Evolutionary conservation across 768 basidiomycete species (phyloP).

Genomic region (Scleroderma citrinum): DNA sequence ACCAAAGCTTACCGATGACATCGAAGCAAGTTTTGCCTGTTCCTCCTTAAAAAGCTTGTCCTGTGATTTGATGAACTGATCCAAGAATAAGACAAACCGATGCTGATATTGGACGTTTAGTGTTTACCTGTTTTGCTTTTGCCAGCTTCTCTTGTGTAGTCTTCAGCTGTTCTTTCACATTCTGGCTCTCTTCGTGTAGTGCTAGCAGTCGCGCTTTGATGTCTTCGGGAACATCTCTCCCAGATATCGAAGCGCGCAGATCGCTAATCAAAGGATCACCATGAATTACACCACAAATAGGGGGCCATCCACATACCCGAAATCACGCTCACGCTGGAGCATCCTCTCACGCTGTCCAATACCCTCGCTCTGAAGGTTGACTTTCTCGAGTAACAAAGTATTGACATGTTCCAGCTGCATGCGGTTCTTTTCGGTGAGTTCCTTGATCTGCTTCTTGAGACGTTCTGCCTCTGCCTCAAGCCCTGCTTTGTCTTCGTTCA

Average conservation of each 20-base stretch:
- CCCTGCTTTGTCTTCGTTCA: conserved; percentile 78
- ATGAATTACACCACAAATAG: conserved; percentile 1
- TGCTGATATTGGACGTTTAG: neutral
- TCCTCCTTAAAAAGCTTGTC: conserved; percentile 86
- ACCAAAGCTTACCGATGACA: conserved; percentile 37
- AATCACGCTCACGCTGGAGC: conserved; percentile 80
- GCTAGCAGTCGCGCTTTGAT: conserved; percentile 67
- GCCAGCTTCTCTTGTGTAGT: conserved; percentile 67
- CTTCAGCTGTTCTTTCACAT: conserved; percentile 65
- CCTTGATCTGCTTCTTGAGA: conserved; percentile 61
- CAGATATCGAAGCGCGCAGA: conserved; percentile 67
- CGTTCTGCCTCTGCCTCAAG: conserved; percentile 64
- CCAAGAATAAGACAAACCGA: neutral
- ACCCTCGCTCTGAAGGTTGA: conserved; percentile 84
- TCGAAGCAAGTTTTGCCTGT: conserved; percentile 50
- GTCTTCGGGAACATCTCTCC: conserved; percentile 78
- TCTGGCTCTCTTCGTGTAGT: conserved; percentile 73
- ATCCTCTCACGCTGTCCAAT: conserved; percentile 84
- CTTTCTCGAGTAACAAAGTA: conserved; percentile 82
- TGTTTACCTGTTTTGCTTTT: conserved; percentile 70
- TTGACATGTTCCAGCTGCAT: conserved; percentile 91
- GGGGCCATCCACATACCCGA: conserved; percentile 48
- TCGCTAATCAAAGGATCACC: conserved; percentile 43
- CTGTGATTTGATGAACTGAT: conserved; percentile 86
- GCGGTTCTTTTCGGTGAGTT: conserved; percentile 74